Evolutionary conservation across 805 yeast genomes (phyloP), one percentile per base, ranked within the genome.

Genomic region (Maudiozyma bulderi): DNA sequence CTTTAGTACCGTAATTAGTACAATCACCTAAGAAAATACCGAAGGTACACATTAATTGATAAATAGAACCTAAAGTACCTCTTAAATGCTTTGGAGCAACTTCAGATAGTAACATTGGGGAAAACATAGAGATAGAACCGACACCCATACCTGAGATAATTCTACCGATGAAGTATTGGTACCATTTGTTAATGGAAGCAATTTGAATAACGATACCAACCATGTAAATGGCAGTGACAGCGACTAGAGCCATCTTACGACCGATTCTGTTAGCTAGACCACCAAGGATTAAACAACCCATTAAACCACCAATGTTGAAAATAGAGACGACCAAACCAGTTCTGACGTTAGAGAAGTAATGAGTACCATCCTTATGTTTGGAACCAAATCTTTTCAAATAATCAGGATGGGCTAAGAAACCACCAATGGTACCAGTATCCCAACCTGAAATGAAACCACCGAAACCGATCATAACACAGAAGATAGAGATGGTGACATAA

Each of bases 21-120:
- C 87, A 82, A 74, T 82, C 81, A 65, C 88, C 89, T 57, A 83
- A 70, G 69, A 83, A 81, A 60, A 83, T 83, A 70, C 87, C 88
- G 44, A 77, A 68, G 35, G 88, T 81, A 54, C 81, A 76, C 75
- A 75, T 78, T 64, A 83, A 71, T 68, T 83, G 88, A 73, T 75
- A 83, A 37, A 42, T 42, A 26, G 44, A 42, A 42, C 44, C 44
- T 15, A 42, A 32, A 32, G 44, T 42, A 42, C 44, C 44, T 42
- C 44, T 42, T 31, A 42, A 32, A 42, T 75, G 76, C 57, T 80
- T 81, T 59, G 89, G 89, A 49, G 87, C 35, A 32, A 42, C 44
- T 32, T 42, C 69, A 41, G 83, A 74, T 57, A 82, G 80, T 65
- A 81, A 77, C 65, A 86, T 69, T 42, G 93, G 90, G 33, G 84